Conservation (phyloP, 1,284 basidiomycete genomes). For the Cryptococcus floricola region DNA sequence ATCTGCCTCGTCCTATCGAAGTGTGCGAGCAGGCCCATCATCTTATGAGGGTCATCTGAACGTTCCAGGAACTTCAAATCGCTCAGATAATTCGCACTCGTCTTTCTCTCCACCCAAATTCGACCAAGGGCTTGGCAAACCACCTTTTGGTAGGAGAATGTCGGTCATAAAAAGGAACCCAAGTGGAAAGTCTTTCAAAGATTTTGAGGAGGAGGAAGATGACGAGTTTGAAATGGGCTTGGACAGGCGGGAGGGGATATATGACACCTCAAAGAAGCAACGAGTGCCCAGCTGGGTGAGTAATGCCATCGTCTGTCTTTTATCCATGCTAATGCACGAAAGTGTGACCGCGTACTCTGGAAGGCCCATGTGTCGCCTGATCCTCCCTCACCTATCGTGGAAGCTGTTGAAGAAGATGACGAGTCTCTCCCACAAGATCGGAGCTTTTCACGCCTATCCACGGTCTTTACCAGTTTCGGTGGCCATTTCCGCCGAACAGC, state of each 20-base stretch:
- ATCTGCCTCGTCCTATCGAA: conserved; percentile 7
- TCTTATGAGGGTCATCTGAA: not conserved
- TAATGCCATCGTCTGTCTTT: not conserved
- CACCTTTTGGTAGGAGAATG: conserved; percentile 13
- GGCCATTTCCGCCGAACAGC: conserved; percentile 27
- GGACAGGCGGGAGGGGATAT: conserved; percentile 48
- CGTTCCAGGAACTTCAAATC: not conserved
- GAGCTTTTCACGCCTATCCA: conserved; percentile 26
- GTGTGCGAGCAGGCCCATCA: not conserved
- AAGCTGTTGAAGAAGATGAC: conserved; percentile 4
- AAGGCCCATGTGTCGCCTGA: conserved; percentile 43
- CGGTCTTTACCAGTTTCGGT: conserved; percentile 31
- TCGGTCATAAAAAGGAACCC: conserved; percentile 33
- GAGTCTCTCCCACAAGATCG: conserved; percentile 10
- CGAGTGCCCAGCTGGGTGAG: conserved; percentile 52
- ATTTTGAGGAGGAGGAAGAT: conserved; percentile 19
- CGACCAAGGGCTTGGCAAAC: conserved; percentile 1
- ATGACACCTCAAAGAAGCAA: conserved; percentile 54
- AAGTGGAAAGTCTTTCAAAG: conserved; percentile 24
- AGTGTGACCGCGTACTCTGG: conserved; percentile 51
- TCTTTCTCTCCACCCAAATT: conserved; percentile 2
- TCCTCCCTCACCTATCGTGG: not conserved
- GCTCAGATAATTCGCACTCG: not conserved
- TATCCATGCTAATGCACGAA: conserved; percentile 1
- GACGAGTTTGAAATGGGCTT: conserved; percentile 30